phyloP scores from a whole-genome alignment of 2,329 filamentous ascomycete species.

The Pleomassaria siparia region DNA sequence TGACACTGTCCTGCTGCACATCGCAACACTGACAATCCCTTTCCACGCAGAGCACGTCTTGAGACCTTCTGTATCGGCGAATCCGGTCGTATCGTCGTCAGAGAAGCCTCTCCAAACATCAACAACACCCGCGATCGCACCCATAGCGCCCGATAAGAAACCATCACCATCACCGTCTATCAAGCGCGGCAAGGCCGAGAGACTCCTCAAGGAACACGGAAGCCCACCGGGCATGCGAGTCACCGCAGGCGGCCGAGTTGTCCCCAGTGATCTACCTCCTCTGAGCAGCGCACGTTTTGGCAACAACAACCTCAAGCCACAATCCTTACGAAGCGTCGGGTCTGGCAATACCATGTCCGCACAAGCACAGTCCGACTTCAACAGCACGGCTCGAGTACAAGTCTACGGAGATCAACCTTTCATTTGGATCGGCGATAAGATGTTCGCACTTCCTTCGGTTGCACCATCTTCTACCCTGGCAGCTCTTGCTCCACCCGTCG shows the following conservation, averaged over 20 bases:
- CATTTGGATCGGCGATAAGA: slow-evolving; percentile 32
- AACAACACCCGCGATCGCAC: slow-evolving; percentile 15
- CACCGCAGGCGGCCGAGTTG: slow-evolving; percentile 55
- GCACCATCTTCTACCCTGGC: slow-evolving; percentile 19
- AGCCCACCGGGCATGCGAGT: slow-evolving; percentile 54
- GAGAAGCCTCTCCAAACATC: slow-evolving; percentile 29
- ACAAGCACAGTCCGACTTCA: slow-evolving; percentile 23
- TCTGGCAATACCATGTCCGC: slow-evolving; percentile 26
- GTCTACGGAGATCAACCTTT: slow-evolving; percentile 35
- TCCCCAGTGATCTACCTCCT: slow-evolving; percentile 49
- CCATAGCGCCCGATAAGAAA: slow-evolving; percentile 32
- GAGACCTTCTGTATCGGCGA: slow-evolving; percentile 43
- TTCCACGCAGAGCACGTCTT: slow-evolving; percentile 41
- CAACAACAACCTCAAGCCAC: slow-evolving; percentile 32
- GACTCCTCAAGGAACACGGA: slow-evolving; percentile 54
- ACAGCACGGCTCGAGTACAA: slow-evolving; percentile 28
- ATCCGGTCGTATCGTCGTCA: slow-evolving; percentile 24
- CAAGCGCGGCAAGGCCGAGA: slow-evolving; percentile 53
- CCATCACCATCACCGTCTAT: slow-evolving; percentile 54
- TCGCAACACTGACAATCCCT: slow-evolving; percentile 4
- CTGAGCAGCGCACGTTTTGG: slow-evolving; percentile 32
- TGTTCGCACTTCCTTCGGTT: slow-evolving; percentile 35
- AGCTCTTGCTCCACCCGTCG: slow-evolving; percentile 7
- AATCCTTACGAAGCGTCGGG: slow-evolving; percentile 21
- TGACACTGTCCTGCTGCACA: slow-evolving; percentile 4